phyloP scores from a whole-genome alignment of 75 land plant genomes.

The Chamaecyparis obtusa region DNA sequence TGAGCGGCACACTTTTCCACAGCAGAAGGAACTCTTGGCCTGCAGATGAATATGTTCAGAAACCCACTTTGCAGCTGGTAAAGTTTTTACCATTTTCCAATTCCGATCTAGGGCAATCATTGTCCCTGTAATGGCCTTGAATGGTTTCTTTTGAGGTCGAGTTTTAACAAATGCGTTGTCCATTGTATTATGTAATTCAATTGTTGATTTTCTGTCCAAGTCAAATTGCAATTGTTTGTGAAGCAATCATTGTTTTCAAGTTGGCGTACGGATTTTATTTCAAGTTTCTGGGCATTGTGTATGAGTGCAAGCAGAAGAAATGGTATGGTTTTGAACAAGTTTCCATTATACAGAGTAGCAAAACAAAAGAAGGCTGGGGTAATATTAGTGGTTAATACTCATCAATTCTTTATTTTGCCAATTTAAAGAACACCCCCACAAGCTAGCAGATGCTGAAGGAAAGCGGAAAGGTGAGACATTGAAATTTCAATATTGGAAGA shows the following conservation, averaged over 20 bases:
- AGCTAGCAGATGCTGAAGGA: neutral
- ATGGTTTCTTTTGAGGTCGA: neutral
- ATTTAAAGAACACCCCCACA: neutral
- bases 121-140: neutral
- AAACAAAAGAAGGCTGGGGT: neutral
- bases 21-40: constrained; percentile 83
- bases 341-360: neutral
- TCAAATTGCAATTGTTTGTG: neutral
- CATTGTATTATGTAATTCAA: neutral
- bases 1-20: constrained; percentile 60
- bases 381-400: neutral
- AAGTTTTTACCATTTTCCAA: constrained; percentile 1
- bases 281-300: no score
- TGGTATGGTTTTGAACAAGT: neutral
- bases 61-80: constrained; percentile 78
- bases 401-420: neutral
- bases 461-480: neutral
- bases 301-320: neutral
- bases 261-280: neutral
- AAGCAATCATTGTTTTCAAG: neutral
- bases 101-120: neutral
- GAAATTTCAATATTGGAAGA: neutral
- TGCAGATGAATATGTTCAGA: constrained; percentile 69
- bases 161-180: neutral
- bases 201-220: neutral